Percentiles rank a stretch among this genome's conserved stretches.
Conservation (phyloP, 805 yeast genomes). For the Saturnispora dispora region DNA sequence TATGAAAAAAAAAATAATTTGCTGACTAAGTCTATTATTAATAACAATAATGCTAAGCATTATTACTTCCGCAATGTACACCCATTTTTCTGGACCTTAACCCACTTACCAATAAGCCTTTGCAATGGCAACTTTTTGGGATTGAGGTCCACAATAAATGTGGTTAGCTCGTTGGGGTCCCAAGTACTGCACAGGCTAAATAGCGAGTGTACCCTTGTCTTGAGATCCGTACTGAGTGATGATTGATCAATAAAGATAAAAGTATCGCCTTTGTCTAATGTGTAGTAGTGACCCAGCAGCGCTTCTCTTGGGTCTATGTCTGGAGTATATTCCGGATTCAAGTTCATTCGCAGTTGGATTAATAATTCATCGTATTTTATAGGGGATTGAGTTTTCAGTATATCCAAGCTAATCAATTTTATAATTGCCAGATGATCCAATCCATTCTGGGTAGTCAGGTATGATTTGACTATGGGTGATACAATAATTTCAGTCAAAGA, state of each 20-base stretch:
- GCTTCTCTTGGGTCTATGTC: slow-evolving; percentile 49
- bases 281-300: slow-evolving; percentile 29
- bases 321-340: slow-evolving; percentile 46
- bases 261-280: slow-evolving; percentile 2
- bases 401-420: slow-evolving; percentile 10
- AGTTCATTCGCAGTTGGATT: slow-evolving; percentile 50
- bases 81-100: background rate
- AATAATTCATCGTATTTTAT: slow-evolving; percentile 42
- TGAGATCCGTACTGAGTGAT: background rate
- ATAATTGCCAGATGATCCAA: slow-evolving; percentile 15
- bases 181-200: background rate
- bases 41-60: background rate
- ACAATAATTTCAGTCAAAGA: background rate
- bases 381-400: slow-evolving; percentile 4
- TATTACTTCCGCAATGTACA: background rate
- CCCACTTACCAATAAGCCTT: background rate
- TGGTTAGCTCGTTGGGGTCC: background rate
- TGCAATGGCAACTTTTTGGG: background rate
- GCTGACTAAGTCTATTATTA: background rate
- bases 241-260: background rate
- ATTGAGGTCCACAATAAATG: background rate
- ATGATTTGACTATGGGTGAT: background rate
- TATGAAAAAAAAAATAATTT: background rate
- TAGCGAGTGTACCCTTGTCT: background rate
- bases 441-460: background rate